Evolutionary conservation across 148 eudicot species (phyloP), one percentile per base, ranked within the genome.

Genomic region (Selenicereus undatus): DNA sequence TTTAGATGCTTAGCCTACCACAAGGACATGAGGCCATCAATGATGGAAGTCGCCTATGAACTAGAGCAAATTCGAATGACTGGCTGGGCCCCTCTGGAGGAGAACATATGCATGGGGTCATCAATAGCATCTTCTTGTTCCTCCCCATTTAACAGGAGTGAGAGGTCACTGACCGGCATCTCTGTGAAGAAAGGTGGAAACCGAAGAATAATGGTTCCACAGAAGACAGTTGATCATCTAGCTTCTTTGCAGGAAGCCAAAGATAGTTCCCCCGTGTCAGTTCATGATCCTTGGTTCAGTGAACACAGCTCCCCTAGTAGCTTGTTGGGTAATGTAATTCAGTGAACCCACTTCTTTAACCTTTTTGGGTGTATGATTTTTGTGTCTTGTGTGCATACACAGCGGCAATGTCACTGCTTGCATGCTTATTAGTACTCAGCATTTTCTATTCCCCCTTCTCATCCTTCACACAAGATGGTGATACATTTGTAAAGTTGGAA

Each of bases 261-360:
- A 76, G 97, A 97, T 60, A 78, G 88, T 79, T 97, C 99, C 3
- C 99, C 97, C 1, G 95, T 97, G 71, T 94, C 99, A 5, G 90
- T 94, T 81, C 97, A 90, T 79, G 99, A 94, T 62, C 83, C 87
- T 74, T 97, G 99, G 97, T 80, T 86, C 29, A 97, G 99, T 76
- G 98, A 88, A 81, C 87, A 90, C 68, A 97, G 99, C 84, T 94
- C 98, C 0, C 99, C 99, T 81, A 94, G 86, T 79, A 94, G 97
- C 79, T 89, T 97, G 88, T 80, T 97, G 84, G 85, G 90, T 79
- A 89, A 91, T 73, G 87, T 87, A 43, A 89, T 81, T 81, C 86
- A 77, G 81, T 91, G 85, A 87, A 27, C 75, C 36, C 56, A 60
- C 18, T 21, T 54, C 35, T 30, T n/a, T 0, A 76, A 10, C 45